Conservation (phyloP, 2,329 filamentous ascomycete species). For the Ceratocystis variospora region DNA sequence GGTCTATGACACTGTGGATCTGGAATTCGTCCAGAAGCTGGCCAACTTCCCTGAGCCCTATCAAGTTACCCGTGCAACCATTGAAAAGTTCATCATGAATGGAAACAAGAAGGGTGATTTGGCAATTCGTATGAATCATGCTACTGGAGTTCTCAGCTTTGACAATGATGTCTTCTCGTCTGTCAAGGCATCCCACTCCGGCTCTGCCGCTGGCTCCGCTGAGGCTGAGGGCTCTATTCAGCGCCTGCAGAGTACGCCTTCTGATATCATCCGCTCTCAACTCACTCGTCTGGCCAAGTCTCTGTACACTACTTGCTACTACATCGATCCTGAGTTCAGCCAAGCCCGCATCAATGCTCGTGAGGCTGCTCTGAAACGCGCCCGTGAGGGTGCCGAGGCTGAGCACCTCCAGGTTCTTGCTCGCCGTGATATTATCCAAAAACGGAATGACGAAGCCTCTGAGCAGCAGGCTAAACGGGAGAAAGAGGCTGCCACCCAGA, state of each 20-base stretch:
- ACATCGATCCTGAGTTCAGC: constrained; percentile 83
- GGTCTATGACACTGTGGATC: constrained; percentile 94
- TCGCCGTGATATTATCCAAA: constrained; percentile 82
- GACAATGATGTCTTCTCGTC: constrained; percentile 98
- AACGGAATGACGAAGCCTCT: constrained; percentile 92
- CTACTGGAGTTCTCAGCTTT: constrained; percentile 87
- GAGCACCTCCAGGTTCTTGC: constrained; percentile 77
- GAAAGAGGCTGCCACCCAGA: constrained; percentile 81
- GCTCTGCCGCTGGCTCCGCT: constrained; percentile 71
- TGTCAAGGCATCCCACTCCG: constrained; percentile 76
- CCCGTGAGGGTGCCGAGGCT: constrained; percentile 76
- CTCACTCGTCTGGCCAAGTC: constrained; percentile 82
- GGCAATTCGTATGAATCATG: constrained; percentile 90
- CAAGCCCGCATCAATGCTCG: constrained; percentile 67
- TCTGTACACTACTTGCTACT: constrained; percentile 86
- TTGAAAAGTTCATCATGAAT: constrained; percentile 99
- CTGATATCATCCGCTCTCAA: constrained; percentile 93
- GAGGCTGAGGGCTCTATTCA: constrained; percentile 83
- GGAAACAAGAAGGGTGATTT: constrained; percentile 99
- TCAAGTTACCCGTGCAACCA: constrained; percentile 76
- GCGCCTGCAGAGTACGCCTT: constrained; percentile 90
- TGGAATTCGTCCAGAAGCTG: constrained; percentile 83
- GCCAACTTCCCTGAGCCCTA: constrained; percentile 94
- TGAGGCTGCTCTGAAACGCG: constrained; percentile 64
- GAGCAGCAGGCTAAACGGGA: constrained; percentile 78